These are phyloP conservation scores for Schizochytrium sp. DNA, from an alignment of 108 stramenopile species.

Conservation along the genomic window DNA sequence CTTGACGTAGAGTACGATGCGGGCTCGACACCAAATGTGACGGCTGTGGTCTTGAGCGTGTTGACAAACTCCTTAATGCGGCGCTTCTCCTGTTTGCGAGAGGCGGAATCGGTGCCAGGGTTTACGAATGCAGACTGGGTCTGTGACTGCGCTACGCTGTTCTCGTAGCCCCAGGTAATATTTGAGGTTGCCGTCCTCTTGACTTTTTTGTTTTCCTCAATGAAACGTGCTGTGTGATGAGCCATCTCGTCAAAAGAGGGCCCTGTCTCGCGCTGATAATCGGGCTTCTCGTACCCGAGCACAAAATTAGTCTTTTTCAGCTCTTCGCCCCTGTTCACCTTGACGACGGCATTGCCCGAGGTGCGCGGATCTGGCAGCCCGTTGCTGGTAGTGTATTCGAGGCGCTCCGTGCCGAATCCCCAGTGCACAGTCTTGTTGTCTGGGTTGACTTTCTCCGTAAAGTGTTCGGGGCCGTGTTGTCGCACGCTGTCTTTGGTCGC, in stretches of 20 bases:
- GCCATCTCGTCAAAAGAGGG: neutral
- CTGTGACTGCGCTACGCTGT: neutral
- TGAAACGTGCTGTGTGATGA: neutral
- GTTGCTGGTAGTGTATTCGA: neutral
- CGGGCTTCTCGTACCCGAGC: neutral
- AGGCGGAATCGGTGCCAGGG: neutral
- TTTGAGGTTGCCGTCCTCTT: neutral
- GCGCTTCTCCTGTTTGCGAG: neutral
- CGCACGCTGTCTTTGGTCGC: neutral
- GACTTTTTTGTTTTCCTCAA: neutral
- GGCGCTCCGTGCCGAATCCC: neutral
- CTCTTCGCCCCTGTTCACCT: neutral
- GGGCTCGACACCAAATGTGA: neutral
- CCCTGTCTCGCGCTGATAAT: neutral
- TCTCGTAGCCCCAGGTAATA: conserved; percentile 8
- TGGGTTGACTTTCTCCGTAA: neutral
- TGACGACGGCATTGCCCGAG: neutral
- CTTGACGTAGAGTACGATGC: neutral
- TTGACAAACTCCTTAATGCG: neutral
- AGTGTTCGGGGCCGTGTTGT: neutral
- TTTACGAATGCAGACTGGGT: neutral
- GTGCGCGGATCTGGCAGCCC: neutral
- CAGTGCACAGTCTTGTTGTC: conserved; percentile 18
- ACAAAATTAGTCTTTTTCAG: neutral
- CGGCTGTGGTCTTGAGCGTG: neutral